phyloP scores from a whole-genome alignment of 257 asterid genomes.

The Fraxinus cuspidata region DNA sequence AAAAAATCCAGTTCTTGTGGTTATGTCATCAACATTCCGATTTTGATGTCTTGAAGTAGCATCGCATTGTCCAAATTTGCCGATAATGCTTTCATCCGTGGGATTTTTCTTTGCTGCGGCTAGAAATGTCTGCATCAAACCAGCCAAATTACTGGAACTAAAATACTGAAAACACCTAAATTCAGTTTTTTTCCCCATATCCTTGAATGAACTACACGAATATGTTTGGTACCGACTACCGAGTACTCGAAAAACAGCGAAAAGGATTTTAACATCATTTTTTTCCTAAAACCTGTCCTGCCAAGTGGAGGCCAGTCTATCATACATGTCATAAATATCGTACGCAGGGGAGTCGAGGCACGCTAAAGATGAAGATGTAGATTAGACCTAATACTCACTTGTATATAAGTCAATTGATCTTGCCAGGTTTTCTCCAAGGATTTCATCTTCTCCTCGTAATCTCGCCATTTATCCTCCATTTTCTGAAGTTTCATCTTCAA shows the following conservation, averaged over 20 bases:
- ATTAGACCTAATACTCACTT: slow-evolving; percentile 41
- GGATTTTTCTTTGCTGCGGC: slow-evolving; percentile 37
- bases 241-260: neutral
- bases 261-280: neutral
- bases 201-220: neutral
- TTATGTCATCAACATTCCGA: neutral
- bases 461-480: slow-evolving; percentile 48
- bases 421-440: slow-evolving; percentile 77
- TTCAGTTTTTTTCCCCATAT: neutral
- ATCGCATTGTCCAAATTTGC: slow-evolving; percentile 23
- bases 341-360: neutral
- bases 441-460: slow-evolving; percentile 58
- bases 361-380: neutral
- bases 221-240: neutral
- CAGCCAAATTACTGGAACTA: neutral
- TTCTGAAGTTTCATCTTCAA: slow-evolving; percentile 46
- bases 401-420: slow-evolving; percentile 61
- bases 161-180: neutral
- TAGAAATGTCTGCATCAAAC: slow-evolving; percentile 44
- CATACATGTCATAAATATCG: neutral
- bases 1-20: neutral
- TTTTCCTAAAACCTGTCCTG: neutral
- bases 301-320: neutral
- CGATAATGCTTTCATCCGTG: slow-evolving; percentile 2
- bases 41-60: slow-evolving; percentile 19